Conservation (phyloP, 1,284 basidiomycete genomes). For the Mycena sp. region DNA sequence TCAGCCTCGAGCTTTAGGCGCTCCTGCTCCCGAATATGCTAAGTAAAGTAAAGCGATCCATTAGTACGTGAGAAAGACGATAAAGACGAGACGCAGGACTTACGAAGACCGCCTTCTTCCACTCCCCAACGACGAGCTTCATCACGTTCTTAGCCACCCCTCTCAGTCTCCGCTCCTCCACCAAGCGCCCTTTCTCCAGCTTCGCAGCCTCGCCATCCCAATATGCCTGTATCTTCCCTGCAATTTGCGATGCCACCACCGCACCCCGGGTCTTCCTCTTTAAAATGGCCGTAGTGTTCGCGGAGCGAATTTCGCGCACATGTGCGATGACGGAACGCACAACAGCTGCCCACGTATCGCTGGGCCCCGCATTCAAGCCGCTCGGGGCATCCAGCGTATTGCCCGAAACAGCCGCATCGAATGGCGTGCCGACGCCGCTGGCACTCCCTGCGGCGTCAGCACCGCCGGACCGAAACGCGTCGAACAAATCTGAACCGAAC, state of each 20-base stretch:
- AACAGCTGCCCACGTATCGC: constrained; percentile 21
- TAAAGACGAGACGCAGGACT: constrained; percentile 43
- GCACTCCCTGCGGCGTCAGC: not conserved
- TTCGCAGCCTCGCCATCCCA: constrained; percentile 78
- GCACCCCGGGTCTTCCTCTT: constrained; percentile 50
- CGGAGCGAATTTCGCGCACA: constrained; percentile 27
- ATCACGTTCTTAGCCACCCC: constrained; percentile 77
- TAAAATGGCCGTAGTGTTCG: constrained; percentile 31
- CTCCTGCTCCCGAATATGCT: constrained; percentile 81
- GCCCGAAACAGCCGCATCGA: not conserved
- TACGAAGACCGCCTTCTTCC: constrained; percentile 91
- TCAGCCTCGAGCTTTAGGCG: constrained; percentile 59
- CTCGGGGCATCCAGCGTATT: not conserved
- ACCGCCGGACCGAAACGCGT: constrained; percentile 7
- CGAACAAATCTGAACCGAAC: constrained; percentile 27
- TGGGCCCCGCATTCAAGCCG: not conserved
- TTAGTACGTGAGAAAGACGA: not conserved
- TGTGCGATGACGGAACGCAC: constrained; percentile 23
- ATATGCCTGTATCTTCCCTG: constrained; percentile 76
- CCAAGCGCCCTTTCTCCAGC: constrained; percentile 70
- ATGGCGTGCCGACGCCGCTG: constrained; percentile 5
- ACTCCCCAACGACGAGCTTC: constrained; percentile 80
- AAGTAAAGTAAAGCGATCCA: too few species aligned
- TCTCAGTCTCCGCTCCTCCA: constrained; percentile 76
- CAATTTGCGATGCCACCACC: constrained; percentile 66